Conservation (phyloP, 2,329 filamentous ascomycete genomes). For the Fusarium sp. region DNA sequence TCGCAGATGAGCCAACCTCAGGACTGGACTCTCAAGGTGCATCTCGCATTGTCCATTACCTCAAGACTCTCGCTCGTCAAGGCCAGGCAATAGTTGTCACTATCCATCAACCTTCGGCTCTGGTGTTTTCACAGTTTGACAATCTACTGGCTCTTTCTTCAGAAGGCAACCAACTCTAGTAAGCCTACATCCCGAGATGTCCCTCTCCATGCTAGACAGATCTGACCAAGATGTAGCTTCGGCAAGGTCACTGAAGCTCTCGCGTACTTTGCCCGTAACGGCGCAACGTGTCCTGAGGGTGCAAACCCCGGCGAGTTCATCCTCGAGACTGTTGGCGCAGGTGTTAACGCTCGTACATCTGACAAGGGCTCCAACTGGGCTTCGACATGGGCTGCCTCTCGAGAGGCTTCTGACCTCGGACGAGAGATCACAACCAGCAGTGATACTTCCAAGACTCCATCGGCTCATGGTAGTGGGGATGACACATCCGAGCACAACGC, state of each 20-base stretch:
- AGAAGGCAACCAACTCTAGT: neutral
- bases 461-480: rapidly evolving
- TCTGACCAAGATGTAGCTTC: neutral
- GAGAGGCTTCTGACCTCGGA: neutral
- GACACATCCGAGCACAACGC: neutral
- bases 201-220: no score
- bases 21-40: neutral
- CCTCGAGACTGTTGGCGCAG: neutral
- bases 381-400: neutral
- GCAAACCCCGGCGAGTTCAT: neutral
- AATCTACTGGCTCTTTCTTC: neutral
- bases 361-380: neutral
- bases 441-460: no score
- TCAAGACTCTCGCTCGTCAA: neutral
- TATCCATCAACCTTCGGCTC: neutral
- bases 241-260: neutral
- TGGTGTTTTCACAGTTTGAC: neutral
- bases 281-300: neutral
- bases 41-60: neutral
- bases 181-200: neutral
- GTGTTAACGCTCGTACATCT: neutral
- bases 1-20: neutral
- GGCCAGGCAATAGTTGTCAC: neutral
- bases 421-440: neutral
- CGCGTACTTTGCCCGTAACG: neutral